These are phyloP conservation scores for Tremella yokohamensis DNA, from an alignment of 768 basidiomycete genomes.

Conservation along the genomic window DNA sequence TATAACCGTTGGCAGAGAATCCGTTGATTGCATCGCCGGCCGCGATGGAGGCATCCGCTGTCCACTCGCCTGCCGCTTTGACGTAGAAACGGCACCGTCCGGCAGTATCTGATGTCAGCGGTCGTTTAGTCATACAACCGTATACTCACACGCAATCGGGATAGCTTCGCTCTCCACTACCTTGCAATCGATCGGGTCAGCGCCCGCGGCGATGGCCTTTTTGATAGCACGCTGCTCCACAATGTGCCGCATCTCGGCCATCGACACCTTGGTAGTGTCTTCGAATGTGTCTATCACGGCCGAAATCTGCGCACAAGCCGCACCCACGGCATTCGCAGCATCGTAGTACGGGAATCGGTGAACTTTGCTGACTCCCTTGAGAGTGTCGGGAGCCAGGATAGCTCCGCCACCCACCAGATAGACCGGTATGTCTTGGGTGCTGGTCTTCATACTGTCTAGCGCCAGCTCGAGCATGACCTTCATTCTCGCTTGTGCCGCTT, in stretches of 20 bases:
- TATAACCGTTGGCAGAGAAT: not conserved
- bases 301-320: constrained; percentile 63
- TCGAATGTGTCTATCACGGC: constrained; percentile 57
- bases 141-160: constrained; percentile 53
- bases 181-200: constrained; percentile 53
- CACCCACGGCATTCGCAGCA: constrained; percentile 51
- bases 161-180: constrained; percentile 61
- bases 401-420: constrained; percentile 67
- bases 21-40: not conserved
- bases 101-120: constrained; percentile 24
- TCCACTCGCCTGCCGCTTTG: constrained; percentile 60
- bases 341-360: constrained; percentile 56
- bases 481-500: constrained; percentile 54
- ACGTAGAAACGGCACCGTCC: constrained; percentile 57
- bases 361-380: constrained; percentile 59
- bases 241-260: constrained; percentile 48
- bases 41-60: constrained; percentile 12
- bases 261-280: constrained; percentile 42
- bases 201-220: constrained; percentile 56
- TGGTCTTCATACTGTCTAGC: constrained; percentile 65
- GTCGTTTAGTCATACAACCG: not conserved
- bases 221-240: constrained; percentile 54
- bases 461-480: constrained; percentile 55
- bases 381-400: constrained; percentile 58
- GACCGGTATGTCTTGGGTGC: constrained; percentile 59